These are phyloP conservation scores for Stemphylium vesicarium DNA, from an alignment of 2,329 filamentous ascomycete species.

Conservation along the genomic window DNA sequence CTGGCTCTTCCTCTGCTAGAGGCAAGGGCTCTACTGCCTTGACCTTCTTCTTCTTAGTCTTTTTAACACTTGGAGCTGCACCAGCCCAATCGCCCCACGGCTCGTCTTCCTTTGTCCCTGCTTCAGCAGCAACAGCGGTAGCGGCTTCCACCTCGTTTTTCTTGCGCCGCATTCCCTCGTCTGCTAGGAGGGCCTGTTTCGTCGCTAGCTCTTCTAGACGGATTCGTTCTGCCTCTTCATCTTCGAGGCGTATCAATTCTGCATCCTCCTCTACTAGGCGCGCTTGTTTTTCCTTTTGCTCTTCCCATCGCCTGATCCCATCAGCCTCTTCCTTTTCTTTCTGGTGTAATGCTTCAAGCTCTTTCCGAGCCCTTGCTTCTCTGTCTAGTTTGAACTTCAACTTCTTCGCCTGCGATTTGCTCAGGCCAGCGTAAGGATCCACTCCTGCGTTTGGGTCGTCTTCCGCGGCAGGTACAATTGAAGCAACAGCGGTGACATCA, in stretches of 20 bases:
- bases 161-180: too few species aligned
- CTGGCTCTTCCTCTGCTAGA: background rate
- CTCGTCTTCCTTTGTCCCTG: too few species aligned
- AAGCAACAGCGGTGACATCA: constrained; percentile 33
- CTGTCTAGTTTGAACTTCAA: constrained; percentile 47
- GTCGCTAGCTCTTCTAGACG: too few species aligned
- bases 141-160: too few species aligned
- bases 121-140: too few species aligned
- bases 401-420: constrained; percentile 39
- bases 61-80: too few species aligned
- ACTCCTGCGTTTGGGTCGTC: constrained; percentile 46
- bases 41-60: too few species aligned
- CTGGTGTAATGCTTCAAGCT: constrained; percentile 19
- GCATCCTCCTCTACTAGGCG: constrained; percentile 31
- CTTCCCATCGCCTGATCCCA: constrained; percentile 22
- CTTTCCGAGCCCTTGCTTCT: constrained; percentile 25
- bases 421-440: constrained; percentile 39
- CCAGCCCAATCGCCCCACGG: too few species aligned
- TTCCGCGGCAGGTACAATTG: too few species aligned
- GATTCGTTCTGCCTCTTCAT: constrained; percentile 26
- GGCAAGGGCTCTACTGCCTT: too few species aligned
- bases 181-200: too few species aligned
- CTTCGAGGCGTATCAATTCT: constrained; percentile 27
- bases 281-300: constrained; percentile 37
- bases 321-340: constrained; percentile 30